Conservation (phyloP, 1,139 yeast species). For the Candida sp. region DNA sequence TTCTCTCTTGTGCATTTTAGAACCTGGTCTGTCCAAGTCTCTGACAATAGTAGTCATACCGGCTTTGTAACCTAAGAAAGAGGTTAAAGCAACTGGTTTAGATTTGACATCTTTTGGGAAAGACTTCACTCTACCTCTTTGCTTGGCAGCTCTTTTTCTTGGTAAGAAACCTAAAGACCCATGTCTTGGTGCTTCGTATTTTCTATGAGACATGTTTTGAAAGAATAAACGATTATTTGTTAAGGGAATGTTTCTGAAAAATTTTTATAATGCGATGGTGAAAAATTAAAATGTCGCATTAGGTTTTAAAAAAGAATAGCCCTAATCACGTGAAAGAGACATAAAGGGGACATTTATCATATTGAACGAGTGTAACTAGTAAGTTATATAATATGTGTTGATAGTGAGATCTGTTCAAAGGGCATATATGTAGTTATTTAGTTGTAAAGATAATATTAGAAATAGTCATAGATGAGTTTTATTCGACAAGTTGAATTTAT, state of each 20-base stretch:
- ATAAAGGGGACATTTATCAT: no score
- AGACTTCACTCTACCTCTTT: conserved; percentile 98
- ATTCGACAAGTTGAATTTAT: no score
- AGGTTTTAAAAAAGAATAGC: neutral
- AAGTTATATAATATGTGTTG: no score
- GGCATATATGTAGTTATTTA: no score
- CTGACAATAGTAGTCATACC: conserved; percentile 99
- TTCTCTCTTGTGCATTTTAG: conserved; percentile 99
- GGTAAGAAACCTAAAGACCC: conserved; percentile 99
- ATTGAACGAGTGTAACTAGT: no score
- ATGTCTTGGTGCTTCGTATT: conserved; percentile 99
- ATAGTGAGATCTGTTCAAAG: no score
- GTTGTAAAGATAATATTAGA: no score
- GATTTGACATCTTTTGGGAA: conserved; percentile 99
- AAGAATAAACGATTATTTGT: conserved; percentile 5
- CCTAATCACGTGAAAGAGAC: neutral
- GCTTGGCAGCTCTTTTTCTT: conserved; percentile 99
- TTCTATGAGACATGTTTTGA: conserved; percentile 92
- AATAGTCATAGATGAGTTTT: no score
- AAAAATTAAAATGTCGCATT: neutral
- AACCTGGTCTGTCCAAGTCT: conserved; percentile 99
- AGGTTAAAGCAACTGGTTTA: conserved; percentile 98
- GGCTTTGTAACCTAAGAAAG: conserved; percentile 99
- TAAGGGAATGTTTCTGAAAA: no score
- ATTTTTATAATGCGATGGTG: neutral